These are phyloP conservation scores for Aspergillus carbonarius DNA, from an alignment of 2,329 filamentous ascomycete species.

Conservation along the genomic window DNA sequence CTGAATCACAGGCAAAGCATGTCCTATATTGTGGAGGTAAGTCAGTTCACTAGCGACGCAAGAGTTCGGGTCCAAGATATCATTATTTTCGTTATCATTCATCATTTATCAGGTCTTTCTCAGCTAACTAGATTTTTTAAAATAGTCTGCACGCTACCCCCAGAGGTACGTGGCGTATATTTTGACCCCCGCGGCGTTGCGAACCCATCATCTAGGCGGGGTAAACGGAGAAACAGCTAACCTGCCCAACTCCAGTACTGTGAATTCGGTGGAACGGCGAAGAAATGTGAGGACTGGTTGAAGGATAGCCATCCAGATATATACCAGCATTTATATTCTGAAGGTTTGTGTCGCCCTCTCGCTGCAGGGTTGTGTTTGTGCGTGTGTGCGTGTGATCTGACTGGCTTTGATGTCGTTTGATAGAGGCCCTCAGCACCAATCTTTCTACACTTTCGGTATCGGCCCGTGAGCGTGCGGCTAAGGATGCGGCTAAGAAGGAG, in stretches of 20 bases:
- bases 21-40: constrained; percentile 63
- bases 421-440: constrained; percentile 78
- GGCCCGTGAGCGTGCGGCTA: constrained; percentile 89
- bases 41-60: constrained; percentile 18
- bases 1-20: constrained; percentile 52
- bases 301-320: constrained; percentile 69
- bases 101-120: not conserved
- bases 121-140: not conserved
- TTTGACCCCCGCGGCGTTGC: not conserved
- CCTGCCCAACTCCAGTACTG: constrained; percentile 69
- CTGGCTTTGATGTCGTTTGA: not conserved
- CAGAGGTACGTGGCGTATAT: constrained; percentile 56
- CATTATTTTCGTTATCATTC: not conserved
- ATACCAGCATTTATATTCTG: constrained; percentile 80
- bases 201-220: too few relatives aligned
- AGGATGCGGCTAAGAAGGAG: constrained; percentile 95
- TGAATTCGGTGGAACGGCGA: constrained; percentile 94
- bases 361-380: not conserved
- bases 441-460: constrained; percentile 84
- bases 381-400: not conserved
- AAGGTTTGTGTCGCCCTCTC: constrained; percentile 49
- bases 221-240: too few relatives aligned
- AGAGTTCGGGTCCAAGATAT: not conserved
- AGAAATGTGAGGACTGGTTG: constrained; percentile 98
- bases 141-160: constrained; percentile 63